Conservation (phyloP, 2,329 filamentous ascomycete genomes). For the Neobulgaria alba region DNA sequence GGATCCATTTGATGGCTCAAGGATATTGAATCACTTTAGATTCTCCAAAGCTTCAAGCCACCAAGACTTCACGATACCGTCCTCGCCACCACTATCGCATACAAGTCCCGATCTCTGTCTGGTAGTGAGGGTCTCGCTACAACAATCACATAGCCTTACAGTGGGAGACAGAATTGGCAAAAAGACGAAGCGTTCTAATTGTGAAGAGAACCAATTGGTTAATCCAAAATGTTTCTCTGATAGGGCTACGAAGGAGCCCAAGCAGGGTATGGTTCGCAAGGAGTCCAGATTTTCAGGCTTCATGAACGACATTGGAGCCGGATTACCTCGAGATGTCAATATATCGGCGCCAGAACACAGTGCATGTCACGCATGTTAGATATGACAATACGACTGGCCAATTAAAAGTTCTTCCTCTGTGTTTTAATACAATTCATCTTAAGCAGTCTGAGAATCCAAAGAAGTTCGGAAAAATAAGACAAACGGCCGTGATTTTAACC, state of each 20-base stretch:
- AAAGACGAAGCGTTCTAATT: slow-evolving; percentile 34
- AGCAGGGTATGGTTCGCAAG: slow-evolving; percentile 58
- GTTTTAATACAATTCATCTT: no score
- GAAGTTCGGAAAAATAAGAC: no score
- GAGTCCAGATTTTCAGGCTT: slow-evolving; percentile 85
- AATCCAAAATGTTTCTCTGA: slow-evolving; percentile 70
- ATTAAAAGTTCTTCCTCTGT: slow-evolving; percentile 62
- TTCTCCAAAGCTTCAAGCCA: slow-evolving; percentile 29
- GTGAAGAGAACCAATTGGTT: slow-evolving; percentile 38
- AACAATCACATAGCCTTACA: slow-evolving; percentile 59
- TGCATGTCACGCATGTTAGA: slow-evolving; percentile 95
- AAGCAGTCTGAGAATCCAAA: no score
- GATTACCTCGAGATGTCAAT: slow-evolving; percentile 79
- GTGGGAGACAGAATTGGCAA: slow-evolving; percentile 42
- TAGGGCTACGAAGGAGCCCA: slow-evolving; percentile 54
- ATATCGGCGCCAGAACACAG: slow-evolving; percentile 97
- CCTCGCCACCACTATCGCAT: slow-evolving; percentile 39
- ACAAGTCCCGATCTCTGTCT: slow-evolving; percentile 46
- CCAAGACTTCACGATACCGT: slow-evolving; percentile 31
- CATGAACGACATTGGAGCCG: slow-evolving; percentile 70
- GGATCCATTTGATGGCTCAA: slow-evolving; percentile 55
- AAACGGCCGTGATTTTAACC: no score
- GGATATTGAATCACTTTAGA: slow-evolving; percentile 52
- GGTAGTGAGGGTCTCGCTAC: slow-evolving; percentile 47
- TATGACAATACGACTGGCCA: slow-evolving; percentile 95